phyloP scores from a whole-genome alignment of 805 yeast genomes.

The Lachancea fermentati region DNA sequence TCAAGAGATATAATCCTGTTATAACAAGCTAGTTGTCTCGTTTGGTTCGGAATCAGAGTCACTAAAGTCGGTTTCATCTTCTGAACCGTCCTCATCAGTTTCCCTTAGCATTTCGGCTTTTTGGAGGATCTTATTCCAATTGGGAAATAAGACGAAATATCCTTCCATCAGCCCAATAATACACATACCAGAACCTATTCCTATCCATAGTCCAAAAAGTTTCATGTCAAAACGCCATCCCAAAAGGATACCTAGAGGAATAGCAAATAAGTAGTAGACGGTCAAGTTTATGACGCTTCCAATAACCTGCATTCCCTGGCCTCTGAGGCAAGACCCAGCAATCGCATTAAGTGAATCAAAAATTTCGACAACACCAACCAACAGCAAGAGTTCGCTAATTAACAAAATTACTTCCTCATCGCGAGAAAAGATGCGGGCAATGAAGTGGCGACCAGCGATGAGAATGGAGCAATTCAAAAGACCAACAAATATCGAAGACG shows the following conservation, averaged over 20 bases:
- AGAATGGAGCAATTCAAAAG: constrained; percentile 46
- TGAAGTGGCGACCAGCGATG: constrained; percentile 40
- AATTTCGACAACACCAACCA: constrained; percentile 63
- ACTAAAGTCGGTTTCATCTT: constrained; percentile 24
- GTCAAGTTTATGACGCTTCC: constrained; percentile 68
- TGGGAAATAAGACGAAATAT: constrained; percentile 40
- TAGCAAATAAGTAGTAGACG: constrained; percentile 65
- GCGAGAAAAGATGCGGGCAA: constrained; percentile 55
- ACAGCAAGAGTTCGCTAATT: constrained; percentile 47
- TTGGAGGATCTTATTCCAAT: constrained; percentile 50
- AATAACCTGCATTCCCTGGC: constrained; percentile 77
- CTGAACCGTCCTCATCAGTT: constrained; percentile 27
- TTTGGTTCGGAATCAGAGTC: constrained; percentile 20
- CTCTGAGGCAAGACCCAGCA: constrained; percentile 75
- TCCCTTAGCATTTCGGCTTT: constrained; percentile 39
- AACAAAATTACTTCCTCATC: constrained; percentile 52
- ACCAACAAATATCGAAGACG: constrained; percentile 41
- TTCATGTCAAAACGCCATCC: constrained; percentile 47
- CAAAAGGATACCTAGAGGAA: constrained; percentile 57
- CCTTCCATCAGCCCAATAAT: constrained; percentile 47
- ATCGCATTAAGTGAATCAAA: constrained; percentile 69
- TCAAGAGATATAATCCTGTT: too few species aligned
- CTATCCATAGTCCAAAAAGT: constrained; percentile 71
- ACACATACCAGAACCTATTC: constrained; percentile 57
- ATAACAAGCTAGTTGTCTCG: neutral